A percentile compares a stretch with the other conserved stretches of the same genome.
phyloP scores from a whole-genome alignment of 2,329 filamentous ascomycete species.

The Pezizomycotina sp. region DNA sequence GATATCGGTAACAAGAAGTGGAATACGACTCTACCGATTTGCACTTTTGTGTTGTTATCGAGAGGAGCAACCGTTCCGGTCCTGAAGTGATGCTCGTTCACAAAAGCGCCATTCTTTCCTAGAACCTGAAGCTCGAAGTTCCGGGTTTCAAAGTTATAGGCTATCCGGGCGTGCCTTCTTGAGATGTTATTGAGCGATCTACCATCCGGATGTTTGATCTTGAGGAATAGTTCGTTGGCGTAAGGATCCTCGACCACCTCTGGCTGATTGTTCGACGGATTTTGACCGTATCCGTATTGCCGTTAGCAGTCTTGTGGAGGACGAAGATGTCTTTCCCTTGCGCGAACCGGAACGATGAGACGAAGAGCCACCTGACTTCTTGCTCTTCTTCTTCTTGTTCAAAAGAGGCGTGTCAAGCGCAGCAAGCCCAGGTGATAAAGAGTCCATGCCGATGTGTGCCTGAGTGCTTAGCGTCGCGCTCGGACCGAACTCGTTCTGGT shows the following conservation, averaged over 20 bases:
- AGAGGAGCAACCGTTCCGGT: constrained; percentile 19
- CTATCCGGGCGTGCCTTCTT: constrained; percentile 17
- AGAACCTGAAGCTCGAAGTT: constrained; percentile 21
- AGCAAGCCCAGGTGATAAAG: constrained; percentile 3
- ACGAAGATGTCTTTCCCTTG: constrained; percentile 7
- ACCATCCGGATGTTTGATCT: neutral
- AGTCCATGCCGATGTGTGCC: constrained; percentile 7
- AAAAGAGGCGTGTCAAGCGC: constrained; percentile 9
- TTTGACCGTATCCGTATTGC: constrained; percentile 19
- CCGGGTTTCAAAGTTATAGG: constrained; percentile 17
- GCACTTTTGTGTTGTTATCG: constrained; percentile 15
- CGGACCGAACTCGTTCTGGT: neutral
- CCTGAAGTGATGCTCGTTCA: constrained; percentile 21
- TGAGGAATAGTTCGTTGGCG: too few species aligned
- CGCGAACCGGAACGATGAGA: too few species aligned
- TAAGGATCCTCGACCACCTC: constrained; percentile 1
- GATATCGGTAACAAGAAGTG: constrained; percentile 16
- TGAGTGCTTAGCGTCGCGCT: constrained; percentile 5
- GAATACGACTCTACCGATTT: constrained; percentile 22
- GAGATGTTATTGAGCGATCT: constrained; percentile 21
- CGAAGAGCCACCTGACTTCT: constrained; percentile 3
- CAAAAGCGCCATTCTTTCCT: constrained; percentile 22
- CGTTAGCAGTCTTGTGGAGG: neutral
- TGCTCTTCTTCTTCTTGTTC: constrained; percentile 13
- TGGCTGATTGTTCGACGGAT: constrained; percentile 12